A percentile compares a stretch with the other conserved stretches of the same genome.
phyloP scores from a whole-genome alignment of 306 rosid genomes.

The Pueraria montana region DNA sequence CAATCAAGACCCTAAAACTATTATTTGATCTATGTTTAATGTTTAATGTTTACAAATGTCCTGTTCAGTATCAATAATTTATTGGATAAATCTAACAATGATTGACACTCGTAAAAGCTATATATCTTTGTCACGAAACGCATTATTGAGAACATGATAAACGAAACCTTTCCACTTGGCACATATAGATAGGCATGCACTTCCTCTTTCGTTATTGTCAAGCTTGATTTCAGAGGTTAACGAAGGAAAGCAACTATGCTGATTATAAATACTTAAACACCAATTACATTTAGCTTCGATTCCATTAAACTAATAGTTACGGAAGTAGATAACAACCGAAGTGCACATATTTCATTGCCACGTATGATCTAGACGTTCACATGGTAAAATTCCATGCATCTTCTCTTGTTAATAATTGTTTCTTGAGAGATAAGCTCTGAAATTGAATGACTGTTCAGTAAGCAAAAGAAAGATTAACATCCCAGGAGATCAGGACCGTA shows the following conservation, averaged over 20 bases:
- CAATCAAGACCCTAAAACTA: background rate
- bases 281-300: background rate
- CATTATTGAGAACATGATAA: constrained; percentile 27
- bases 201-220: background rate
- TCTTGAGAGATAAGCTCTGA: background rate
- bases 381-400: constrained; percentile 9
- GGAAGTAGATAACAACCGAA: background rate
- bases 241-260: constrained; percentile 1
- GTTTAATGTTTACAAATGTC: too few relatives aligned
- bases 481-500: too few relatives aligned
- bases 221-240: background rate
- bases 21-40: background rate
- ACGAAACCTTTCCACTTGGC: constrained; percentile 43
- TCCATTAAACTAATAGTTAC: background rate
- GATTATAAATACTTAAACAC: background rate
- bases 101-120: constrained; percentile 1
- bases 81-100: background rate
- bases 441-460: background rate
- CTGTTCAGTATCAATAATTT: background rate
- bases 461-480: background rate
- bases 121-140: constrained; percentile 20
- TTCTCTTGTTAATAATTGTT: background rate
- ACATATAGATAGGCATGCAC: background rate
- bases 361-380: background rate
- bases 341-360: constrained; percentile 12